Percentiles rank a stretch among this genome's conserved stretches.
phyloP scores from a whole-genome alignment of 2,329 filamentous ascomycete genomes.

The Cytospora paraplurivora region DNA sequence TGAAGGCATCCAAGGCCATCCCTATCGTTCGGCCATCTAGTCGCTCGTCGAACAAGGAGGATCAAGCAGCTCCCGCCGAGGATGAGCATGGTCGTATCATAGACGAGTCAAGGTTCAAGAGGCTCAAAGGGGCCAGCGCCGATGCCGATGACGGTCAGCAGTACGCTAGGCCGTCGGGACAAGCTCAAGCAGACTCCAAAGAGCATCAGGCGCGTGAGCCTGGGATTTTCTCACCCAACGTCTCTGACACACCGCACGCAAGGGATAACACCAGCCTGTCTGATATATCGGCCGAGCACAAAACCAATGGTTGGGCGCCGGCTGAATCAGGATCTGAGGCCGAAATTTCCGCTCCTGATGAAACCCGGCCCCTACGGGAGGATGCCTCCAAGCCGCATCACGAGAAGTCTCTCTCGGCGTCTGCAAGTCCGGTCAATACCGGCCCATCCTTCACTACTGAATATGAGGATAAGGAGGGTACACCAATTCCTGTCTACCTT shows the following conservation, averaged over 20 bases:
- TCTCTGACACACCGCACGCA: conserved; percentile 56
- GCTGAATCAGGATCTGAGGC: conserved; percentile 59
- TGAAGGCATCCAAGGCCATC: conserved; percentile 78
- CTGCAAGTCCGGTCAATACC: conserved; percentile 69
- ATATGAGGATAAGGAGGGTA: conserved; percentile 32
- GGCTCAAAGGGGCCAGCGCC: conserved; percentile 64
- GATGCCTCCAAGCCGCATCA: conserved; percentile 48
- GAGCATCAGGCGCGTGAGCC: conserved; percentile 46
- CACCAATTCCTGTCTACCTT: conserved; percentile 28
- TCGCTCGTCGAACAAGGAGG: conserved; percentile 37
- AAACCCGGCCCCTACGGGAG: conserved; percentile 53
- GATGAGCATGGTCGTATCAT: conserved; percentile 63
- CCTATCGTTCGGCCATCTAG: conserved; percentile 73
- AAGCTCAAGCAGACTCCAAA: conserved; percentile 31
- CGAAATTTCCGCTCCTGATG: conserved; percentile 54
- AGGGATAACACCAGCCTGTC: conserved; percentile 57
- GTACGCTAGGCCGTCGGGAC: conserved; percentile 63
- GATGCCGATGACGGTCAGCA: conserved; percentile 73
- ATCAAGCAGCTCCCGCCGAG: conserved; percentile 40
- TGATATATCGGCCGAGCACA: conserved; percentile 53
- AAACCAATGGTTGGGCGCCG: conserved; percentile 56
- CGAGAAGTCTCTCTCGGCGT: conserved; percentile 67
- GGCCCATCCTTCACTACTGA: conserved; percentile 39
- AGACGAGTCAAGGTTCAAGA: conserved; percentile 75
- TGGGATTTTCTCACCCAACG: conserved; percentile 55